Evolutionary conservation across 2,329 filamentous ascomycete species (phyloP).

Genomic region (Ceratocystis albifundus): DNA sequence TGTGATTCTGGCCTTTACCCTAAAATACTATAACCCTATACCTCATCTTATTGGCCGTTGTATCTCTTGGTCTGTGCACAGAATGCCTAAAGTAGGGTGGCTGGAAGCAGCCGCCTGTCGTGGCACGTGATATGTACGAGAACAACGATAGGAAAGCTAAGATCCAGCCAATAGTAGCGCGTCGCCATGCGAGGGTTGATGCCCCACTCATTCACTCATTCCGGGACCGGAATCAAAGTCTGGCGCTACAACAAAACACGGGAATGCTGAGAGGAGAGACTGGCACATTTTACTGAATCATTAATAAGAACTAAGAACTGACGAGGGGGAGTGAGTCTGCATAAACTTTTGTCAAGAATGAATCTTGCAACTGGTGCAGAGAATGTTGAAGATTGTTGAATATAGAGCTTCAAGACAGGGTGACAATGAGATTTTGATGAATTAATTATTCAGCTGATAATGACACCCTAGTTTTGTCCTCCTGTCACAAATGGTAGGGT

Average conservation of each 20-base stretch:
- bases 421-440: no score
- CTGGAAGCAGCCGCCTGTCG: neutral
- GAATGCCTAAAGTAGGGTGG: conserved; percentile 5
- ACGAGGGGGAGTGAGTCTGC: neutral
- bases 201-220: conserved; percentile 18
- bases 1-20: conserved; percentile 17
- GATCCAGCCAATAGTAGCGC: conserved; percentile 14
- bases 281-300: neutral
- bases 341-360: no score
- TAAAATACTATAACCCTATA: conserved; percentile 20
- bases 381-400: no score
- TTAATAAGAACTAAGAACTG: no score
- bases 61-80: neutral
- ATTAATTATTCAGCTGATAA: no score
- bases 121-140: conserved; percentile 18
- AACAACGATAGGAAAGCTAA: no score
- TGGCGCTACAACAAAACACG: neutral
- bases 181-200: conserved; percentile 15
- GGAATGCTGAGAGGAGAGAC: neutral
- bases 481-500: no score
- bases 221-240: conserved; percentile 16
- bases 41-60: neutral
- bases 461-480: no score
- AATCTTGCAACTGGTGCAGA: no score
- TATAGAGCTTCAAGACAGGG: no score